Evolutionary conservation across 257 asterid species (phyloP), one percentile per base, ranked within the genome.

Genomic region (Solanum corneliomulleri): DNA sequence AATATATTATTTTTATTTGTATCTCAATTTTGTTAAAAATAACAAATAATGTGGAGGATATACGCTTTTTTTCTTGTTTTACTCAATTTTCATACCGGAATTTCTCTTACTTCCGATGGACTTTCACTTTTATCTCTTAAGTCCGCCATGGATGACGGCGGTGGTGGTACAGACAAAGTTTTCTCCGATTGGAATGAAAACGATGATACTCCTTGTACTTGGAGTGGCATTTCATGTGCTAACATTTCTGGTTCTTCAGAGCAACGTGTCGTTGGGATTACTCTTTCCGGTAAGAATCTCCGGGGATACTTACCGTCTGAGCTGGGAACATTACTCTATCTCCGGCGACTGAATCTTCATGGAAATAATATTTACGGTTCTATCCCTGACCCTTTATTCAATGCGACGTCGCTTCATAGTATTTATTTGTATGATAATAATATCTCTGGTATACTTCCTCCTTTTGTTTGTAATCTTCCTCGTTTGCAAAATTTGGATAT

Each of bases 241-340:
- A 96, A 95, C 86, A 66, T 97, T 11, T 91, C 99, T 84, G 94
- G 93, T 27, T 90, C 91, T 15, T 75, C 52, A 37, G 98, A 91
- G 33, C 96, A 93, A 3, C 95, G 99, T 3, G 99, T 97, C 31
- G 97, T 95, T 56, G 99, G 98, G 0, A 83, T 96, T 7, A 87
- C 98, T 27, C 39, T 94, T 9, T 91, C 96, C 85, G 95, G 93
- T 12, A 92, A 88, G 93, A 94, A 90, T 90, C 95, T 97, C 89
- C 90, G 90, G 69, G 98, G 99, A 35, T 95, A 97, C 72, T 93
- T 97, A 29, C 99, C 99, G 75, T 97, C 99, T 69, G 99, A 97
- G 96, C 92, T 95, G 1, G 99, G 99, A 39, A 90, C 87, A 62
- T 86, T 97, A 76, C 74, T 90, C 27, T 94, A 94, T 83, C 99